Conservation (phyloP, 805 yeast genomes). For the Ogataea thermomethanolica region DNA sequence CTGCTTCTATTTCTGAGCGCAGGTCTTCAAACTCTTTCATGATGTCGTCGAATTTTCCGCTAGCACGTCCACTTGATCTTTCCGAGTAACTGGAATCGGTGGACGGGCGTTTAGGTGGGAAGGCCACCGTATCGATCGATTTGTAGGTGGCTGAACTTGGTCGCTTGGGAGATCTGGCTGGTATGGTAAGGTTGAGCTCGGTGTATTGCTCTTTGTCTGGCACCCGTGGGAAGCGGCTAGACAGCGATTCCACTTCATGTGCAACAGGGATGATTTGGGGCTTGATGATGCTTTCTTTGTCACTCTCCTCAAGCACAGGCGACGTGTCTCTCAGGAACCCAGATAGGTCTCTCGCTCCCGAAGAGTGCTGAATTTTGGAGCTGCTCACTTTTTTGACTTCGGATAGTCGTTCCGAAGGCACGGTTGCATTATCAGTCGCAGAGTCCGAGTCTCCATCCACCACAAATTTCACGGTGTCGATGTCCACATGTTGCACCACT, state of each 20-base stretch:
- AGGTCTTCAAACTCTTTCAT: constrained; percentile 33
- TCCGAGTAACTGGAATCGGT: constrained; percentile 6
- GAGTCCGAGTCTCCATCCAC: constrained; percentile 22
- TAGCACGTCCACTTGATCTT: constrained; percentile 17
- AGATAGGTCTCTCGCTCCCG: constrained; percentile 13
- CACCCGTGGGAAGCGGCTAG: constrained; percentile 13
- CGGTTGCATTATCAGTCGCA: not conserved
- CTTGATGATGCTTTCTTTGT: constrained; percentile 21
- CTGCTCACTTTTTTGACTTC: constrained; percentile 20
- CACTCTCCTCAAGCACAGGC: constrained; percentile 20
- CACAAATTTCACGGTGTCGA: constrained; percentile 33
- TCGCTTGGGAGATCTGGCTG: constrained; percentile 33
- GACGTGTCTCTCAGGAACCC: constrained; percentile 14
- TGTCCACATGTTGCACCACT: constrained; percentile 35
- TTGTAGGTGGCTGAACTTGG: constrained; percentile 17
- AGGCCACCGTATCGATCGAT: constrained; percentile 4
- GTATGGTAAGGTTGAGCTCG: constrained; percentile 25
- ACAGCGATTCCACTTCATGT: not conserved
- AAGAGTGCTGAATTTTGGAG: constrained; percentile 14
- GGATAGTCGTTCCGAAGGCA: constrained; percentile 17
- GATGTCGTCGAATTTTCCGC: constrained; percentile 29
- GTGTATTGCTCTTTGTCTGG: constrained; percentile 29
- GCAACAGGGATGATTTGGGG: constrained; percentile 23
- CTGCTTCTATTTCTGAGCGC: constrained; percentile 26
- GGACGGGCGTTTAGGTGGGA: not conserved